Evolutionary conservation across 2,329 filamentous ascomycete species (phyloP), one percentile per base, ranked within the genome.

Genomic region (Arthrobotrys conoides): DNA sequence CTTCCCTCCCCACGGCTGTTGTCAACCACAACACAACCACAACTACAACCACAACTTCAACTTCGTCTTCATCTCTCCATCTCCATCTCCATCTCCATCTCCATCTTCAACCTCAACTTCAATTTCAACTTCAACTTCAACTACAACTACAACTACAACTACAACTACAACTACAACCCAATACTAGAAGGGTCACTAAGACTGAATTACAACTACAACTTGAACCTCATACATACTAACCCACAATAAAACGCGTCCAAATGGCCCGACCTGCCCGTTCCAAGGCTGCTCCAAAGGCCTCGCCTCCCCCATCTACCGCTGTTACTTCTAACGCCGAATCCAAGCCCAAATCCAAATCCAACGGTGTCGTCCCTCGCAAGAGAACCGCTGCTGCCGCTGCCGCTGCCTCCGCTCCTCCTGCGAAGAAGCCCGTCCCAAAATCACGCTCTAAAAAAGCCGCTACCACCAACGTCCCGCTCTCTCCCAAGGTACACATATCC

Each of bases 341-440:
- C 65, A 9, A 65, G 10, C 22, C 53, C 65, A 9, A 65, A 18
- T 41, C 53, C 65, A 66, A 80, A 18, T 22, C 53, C 69, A 66
- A 80, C n/a, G 76, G 55, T 30, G 80, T 80, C 59, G 66, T 79
- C n/a, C 61, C 70, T 51, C 61, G 66, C 27, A 79, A 79, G 18
- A 66, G 64, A 65, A 44, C 72, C 44, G 73, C 79, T n/a, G 75
- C 72, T 30, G 71, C n/a, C 79, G 69, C 81, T 18, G 76, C 80
- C 10, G 57, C 73, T 20, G 75, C 66, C 36, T 41, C 80, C 59
- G 72, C 80, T 46, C 22, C 83, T 66, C 73, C 82, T 22, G 69
- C 80, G 16, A 82, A 83, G 61, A 83, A 82, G 41, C 48, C 82
- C 18, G 79, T 69, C 49, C 24, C 65, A 16, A 76, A 57, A 51